phyloP scores from a whole-genome alignment of 148 eudicot species.

The Talinum fruticosum region DNA sequence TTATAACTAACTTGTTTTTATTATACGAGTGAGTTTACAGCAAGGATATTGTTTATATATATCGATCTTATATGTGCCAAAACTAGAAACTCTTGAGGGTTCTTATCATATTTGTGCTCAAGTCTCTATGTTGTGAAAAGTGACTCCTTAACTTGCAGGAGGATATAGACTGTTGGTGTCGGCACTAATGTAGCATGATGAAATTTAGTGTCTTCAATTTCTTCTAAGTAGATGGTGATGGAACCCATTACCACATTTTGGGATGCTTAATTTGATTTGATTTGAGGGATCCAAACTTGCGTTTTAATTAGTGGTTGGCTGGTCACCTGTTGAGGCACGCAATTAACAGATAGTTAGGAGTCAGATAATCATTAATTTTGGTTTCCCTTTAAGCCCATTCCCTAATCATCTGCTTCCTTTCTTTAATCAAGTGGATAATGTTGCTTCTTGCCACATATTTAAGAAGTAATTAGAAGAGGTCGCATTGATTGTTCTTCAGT shows the following conservation, averaged over 20 bases:
- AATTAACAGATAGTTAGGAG: slow-evolving; percentile 1
- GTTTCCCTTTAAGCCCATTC: neutral
- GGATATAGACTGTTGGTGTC: neutral
- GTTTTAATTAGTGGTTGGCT: neutral
- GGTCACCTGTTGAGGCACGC: neutral
- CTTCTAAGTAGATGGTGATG: neutral
- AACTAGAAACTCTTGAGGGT: neutral
- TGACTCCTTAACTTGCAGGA: neutral
- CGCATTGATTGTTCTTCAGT: too few relatives aligned
- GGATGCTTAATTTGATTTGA: neutral
- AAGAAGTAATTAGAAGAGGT: neutral
- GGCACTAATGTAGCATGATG: slow-evolving; percentile 7
- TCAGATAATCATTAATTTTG: neutral
- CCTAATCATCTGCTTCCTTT: neutral
- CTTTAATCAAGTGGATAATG: slow-evolving; percentile 1
- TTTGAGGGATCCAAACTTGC: neutral
- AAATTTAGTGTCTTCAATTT: neutral
- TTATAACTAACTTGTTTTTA: too few relatives aligned
- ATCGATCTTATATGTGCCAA: neutral
- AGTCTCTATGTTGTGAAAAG: neutral
- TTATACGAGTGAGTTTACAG: neutral
- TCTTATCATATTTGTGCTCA: neutral
- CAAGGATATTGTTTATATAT: too few relatives aligned
- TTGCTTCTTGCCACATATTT: neutral
- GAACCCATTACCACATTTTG: slow-evolving; percentile 7